Evolutionary conservation across 306 rosid genomes (phyloP).

Genomic region (Clitoria ternatea): DNA sequence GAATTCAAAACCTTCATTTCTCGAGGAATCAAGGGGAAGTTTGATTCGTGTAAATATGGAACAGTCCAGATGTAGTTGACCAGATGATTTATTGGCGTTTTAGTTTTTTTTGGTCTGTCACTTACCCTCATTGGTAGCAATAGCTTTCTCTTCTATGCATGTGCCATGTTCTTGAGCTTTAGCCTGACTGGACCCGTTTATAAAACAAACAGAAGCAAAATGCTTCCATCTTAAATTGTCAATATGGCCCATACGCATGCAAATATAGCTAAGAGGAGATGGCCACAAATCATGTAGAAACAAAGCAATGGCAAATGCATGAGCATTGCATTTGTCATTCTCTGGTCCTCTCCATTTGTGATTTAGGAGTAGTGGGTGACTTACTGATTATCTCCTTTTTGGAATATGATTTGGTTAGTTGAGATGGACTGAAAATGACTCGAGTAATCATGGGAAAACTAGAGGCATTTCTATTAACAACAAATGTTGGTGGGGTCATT

Average conservation of each 20-base stretch:
- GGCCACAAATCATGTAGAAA: conserved; percentile 20
- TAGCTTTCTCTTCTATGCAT: conserved; percentile 31
- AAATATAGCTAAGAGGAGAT: conserved; percentile 11
- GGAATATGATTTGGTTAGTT: conserved; percentile 15
- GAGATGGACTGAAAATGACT: conserved; percentile 22
- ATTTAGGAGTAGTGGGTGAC: conserved; percentile 20
- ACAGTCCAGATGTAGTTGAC: background rate
- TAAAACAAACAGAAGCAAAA: conserved; percentile 28
- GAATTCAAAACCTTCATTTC: background rate
- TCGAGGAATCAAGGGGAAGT: conserved; percentile 5
- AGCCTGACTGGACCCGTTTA: conserved; percentile 26
- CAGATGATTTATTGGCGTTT: conserved; percentile 1
- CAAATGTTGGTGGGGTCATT: conserved; percentile 30
- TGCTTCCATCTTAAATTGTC: conserved; percentile 23
- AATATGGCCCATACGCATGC: conserved; percentile 18
- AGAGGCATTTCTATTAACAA: conserved; percentile 26
- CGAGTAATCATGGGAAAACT: conserved; percentile 16
- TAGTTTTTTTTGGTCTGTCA: conserved; percentile 1
- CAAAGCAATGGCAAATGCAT: conserved; percentile 13
- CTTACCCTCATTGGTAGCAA: conserved; percentile 16
- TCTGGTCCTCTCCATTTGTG: background rate
- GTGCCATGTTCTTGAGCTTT: conserved; percentile 37
- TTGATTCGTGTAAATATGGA: conserved; percentile 10
- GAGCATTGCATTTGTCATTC: conserved; percentile 8
- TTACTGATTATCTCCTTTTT: conserved; percentile 8